A percentile compares a stretch with the other conserved stretches of the same genome.
These are phyloP conservation scores for Coemansia sp. DNA, from an alignment of 192 early-diverging fungal genomes.

Conservation along the genomic window DNA sequence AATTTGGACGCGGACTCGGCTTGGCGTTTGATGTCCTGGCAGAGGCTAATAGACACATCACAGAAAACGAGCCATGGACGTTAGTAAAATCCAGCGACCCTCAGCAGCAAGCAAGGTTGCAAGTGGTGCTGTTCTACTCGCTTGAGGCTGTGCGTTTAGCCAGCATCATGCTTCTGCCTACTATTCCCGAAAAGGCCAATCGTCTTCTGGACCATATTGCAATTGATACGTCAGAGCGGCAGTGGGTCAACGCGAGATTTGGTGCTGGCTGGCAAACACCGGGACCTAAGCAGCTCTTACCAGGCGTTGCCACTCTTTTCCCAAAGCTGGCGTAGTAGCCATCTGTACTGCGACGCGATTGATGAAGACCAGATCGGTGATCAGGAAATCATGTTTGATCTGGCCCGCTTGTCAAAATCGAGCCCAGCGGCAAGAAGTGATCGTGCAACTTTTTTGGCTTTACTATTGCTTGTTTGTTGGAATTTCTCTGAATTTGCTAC, in stretches of 20 bases:
- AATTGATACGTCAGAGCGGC: conserved; percentile 60
- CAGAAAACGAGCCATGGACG: conserved; percentile 77
- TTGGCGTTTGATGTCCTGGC: conserved; percentile 66
- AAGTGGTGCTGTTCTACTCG: conserved; percentile 70
- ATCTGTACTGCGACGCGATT: too few relatives aligned
- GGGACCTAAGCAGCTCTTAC: conserved; percentile 1
- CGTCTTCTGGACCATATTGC: conserved; percentile 68
- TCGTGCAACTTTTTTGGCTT: not conserved
- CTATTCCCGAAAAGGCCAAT: conserved; percentile 80
- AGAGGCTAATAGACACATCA: conserved; percentile 73
- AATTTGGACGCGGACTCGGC: conserved; percentile 65
- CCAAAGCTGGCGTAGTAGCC: conserved; percentile 39
- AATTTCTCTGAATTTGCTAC: conserved; percentile 9
- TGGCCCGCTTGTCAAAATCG: not conserved
- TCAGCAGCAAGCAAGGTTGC: conserved; percentile 48
- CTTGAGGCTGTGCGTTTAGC: conserved; percentile 76
- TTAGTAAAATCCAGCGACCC: conserved; percentile 59
- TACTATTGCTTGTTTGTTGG: conserved; percentile 1
- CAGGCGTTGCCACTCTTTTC: conserved; percentile 29
- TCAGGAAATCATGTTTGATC: not conserved
- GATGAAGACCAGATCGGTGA: not conserved
- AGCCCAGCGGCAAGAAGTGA: not conserved
- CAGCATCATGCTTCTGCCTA: conserved; percentile 75
- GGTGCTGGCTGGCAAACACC: conserved; percentile 62
- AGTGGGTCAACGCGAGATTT: conserved; percentile 61